Base-by-base conservation (phyloP, 164 flowering plant genomes). In the Annona squamosa region DNA sequence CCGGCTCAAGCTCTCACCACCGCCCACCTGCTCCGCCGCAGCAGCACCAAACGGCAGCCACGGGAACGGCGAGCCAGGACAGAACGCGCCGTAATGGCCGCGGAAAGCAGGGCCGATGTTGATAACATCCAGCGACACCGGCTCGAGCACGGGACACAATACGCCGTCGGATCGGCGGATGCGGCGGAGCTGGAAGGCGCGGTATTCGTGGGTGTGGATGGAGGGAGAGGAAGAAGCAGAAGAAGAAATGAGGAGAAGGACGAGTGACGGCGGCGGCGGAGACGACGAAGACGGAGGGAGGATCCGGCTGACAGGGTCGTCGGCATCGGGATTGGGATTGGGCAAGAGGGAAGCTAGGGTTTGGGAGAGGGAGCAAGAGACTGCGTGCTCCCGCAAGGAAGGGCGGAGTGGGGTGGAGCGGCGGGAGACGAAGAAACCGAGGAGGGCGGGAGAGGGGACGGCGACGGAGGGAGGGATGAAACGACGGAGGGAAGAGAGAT, bases 31-130 rank as follows among this genome's bases (percentile, higher is more conserved):
- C 65, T 82, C 59, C 56, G 64, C 90, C 79, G 77, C 94, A 46
- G 77, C 83, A 76, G 75, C 18, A 63, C 74, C 59, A 76, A 71
- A 85, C 1, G 77, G 44, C 77, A 95, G 47, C 63, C 44, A 71
- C n/a, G 99, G 98, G 56, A 93, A 85, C 2, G 78, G 73, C 5
- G 96, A 85, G 66, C 66, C 85, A 12, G 99, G 92, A 73, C 78
- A 76, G 67, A 93, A 95, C 1, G 81, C 75, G 6, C 86, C 86
- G 71, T 95, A 95, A 72, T 90, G 88, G 5, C 85, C 87, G 0
- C 98, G 86, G 71, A 93, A 95, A 3, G 85, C 91, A 1, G 99
- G 98, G 0, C 98, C 99, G 61, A 95, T 84, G 75, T 95, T 95
- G 42, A 89, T 76, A 3, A 95, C 67, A 43, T 84, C 79, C 45